Conservation (phyloP, 306 rosid genomes). For the Hippophae tibetana region DNA sequence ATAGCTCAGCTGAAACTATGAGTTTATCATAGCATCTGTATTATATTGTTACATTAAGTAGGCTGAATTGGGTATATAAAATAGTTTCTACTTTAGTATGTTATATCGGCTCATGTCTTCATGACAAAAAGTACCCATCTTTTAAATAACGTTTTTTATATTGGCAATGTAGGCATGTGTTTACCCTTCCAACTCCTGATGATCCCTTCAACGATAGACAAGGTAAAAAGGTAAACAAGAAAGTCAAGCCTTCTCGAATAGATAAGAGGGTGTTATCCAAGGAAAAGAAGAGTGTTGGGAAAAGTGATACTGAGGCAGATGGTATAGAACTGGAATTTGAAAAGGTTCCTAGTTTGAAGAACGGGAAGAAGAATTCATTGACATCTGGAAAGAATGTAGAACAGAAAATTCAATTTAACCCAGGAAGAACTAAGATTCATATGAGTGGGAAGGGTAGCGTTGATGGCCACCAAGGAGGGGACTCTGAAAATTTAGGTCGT, state of each 20-base stretch:
- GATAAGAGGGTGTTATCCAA: conserved; percentile 21
- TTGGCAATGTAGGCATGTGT: conserved; percentile 67
- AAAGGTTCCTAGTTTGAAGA: conserved; percentile 18
- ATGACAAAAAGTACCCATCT: not conserved
- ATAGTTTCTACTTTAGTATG: no score
- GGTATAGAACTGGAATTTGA: conserved; percentile 6
- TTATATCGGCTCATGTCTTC: no score
- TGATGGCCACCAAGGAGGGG: conserved; percentile 16
- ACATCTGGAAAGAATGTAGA: conserved; percentile 8
- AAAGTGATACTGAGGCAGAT: conserved; percentile 12
- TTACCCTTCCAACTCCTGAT: conserved; percentile 74
- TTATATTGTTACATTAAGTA: no score
- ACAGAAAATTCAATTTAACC: conserved; percentile 16
- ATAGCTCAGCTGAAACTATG: no score
- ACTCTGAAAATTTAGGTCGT: conserved; percentile 27
- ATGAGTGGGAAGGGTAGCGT: conserved; percentile 18
- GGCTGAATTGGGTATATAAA: no score
- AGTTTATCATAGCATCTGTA: no score
- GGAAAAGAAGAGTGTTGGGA: conserved; percentile 24
- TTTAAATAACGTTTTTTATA: not conserved
- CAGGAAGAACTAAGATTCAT: conserved; percentile 18
- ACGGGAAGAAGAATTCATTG: conserved; percentile 11
- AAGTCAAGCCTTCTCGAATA: conserved; percentile 14
- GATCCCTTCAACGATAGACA: conserved; percentile 81
- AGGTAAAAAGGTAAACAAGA: conserved; percentile 35